A percentile compares a stretch with the other conserved stretches of the same genome.
Conservation (phyloP, 116 monocot genomes). For the Papilionanthe hybrid region DNA sequence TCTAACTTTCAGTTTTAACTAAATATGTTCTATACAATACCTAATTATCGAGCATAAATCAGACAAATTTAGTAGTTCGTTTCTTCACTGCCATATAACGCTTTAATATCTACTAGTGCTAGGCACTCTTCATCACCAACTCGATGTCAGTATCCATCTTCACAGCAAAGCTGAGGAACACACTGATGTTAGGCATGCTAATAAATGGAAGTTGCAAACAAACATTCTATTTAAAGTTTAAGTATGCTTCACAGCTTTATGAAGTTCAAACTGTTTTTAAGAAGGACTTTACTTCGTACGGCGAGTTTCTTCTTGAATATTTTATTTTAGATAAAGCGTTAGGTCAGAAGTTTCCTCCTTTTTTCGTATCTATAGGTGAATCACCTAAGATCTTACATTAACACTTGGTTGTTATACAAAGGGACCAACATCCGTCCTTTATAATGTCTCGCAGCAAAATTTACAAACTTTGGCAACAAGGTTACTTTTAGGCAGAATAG, state of each 20-base stretch:
- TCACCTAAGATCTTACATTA: slow-evolving; percentile 58
- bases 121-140: slow-evolving; percentile 11
- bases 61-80: slow-evolving; percentile 27
- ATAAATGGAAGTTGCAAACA: slow-evolving; percentile 46
- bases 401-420: slow-evolving; percentile 64
- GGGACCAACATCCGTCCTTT: slow-evolving; percentile 50
- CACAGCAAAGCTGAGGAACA: slow-evolving; percentile 8
- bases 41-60: slow-evolving; percentile 31
- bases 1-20: background rate
- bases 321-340: background rate
- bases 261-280: slow-evolving; percentile 46
- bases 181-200: slow-evolving; percentile 9
- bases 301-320: slow-evolving; percentile 13
- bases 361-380: slow-evolving; percentile 44
- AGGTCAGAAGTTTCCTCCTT: background rate
- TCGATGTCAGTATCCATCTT: background rate
- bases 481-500: slow-evolving; percentile 29
- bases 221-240: slow-evolving; percentile 72
- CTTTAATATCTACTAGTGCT: slow-evolving; percentile 54
- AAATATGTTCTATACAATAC: slow-evolving; percentile 1
- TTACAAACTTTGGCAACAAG: slow-evolving; percentile 31
- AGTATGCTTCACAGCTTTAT: slow-evolving; percentile 51
- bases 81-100: slow-evolving; percentile 67
- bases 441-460: slow-evolving; percentile 38
- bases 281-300: slow-evolving; percentile 74